phyloP scores from a whole-genome alignment of 441 rosid genomes.

The Capsella rubella region DNA sequence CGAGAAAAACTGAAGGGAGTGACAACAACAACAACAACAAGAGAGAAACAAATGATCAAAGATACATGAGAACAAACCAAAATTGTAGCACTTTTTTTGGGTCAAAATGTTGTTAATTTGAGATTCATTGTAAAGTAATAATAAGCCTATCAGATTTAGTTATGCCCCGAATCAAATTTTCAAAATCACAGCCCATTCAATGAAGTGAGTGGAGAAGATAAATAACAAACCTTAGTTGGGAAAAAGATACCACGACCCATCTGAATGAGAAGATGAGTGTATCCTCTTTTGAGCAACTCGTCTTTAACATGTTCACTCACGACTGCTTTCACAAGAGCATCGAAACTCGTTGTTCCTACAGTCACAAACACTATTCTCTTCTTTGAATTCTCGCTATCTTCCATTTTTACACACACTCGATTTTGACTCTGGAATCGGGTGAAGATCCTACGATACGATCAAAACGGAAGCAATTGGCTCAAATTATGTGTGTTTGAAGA shows the following conservation, averaged over 20 bases:
- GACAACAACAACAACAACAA: neutral
- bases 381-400: constrained; percentile 41
- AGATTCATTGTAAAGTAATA: neutral
- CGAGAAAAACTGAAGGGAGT: neutral
- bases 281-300: constrained; percentile 67
- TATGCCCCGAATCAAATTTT: neutral
- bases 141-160: neutral
- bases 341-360: constrained; percentile 89
- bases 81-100: neutral
- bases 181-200: neutral
- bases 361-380: constrained; percentile 78
- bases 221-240: constrained; percentile 60
- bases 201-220: neutral
- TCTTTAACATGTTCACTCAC: constrained; percentile 61
- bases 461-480: neutral
- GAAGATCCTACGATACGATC: neutral
- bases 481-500: too few species aligned
- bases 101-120: neutral
- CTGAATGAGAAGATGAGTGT: constrained; percentile 77
- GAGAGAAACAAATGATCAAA: neutral
- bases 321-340: constrained; percentile 70
- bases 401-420: constrained; percentile 44
- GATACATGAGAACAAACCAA: neutral
- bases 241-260: constrained; percentile 80
- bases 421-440: neutral